A percentile compares a stretch with the other conserved stretches of the same genome.
These are phyloP conservation scores for Colletotrichum siamense DNA, from an alignment of 2,329 filamentous ascomycete species.

Conservation along the genomic window DNA sequence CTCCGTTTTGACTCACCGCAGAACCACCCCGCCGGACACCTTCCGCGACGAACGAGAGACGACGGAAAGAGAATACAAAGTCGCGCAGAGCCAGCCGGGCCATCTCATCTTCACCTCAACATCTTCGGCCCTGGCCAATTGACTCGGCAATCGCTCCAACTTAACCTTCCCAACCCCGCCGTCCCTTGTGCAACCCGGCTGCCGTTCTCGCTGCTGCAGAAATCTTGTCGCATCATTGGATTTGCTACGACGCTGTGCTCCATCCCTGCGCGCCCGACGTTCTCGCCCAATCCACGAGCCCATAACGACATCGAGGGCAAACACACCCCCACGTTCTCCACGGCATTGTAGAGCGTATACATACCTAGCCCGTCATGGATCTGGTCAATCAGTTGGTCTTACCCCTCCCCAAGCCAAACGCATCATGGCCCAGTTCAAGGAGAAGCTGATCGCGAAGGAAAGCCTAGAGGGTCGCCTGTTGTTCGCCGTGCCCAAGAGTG, in stretches of 20 bases:
- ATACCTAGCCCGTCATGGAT: constrained; percentile 47
- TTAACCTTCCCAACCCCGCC: background rate
- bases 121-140: constrained; percentile 2
- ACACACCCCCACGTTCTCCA: background rate
- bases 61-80: background rate
- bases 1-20: constrained; percentile 18
- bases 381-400: constrained; percentile 57
- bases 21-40: constrained; percentile 11
- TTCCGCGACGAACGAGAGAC: background rate
- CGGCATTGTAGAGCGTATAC: background rate
- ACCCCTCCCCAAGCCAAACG: background rate
- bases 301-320: background rate
- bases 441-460: constrained; percentile 19
- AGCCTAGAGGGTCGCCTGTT: constrained; percentile 92
- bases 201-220: background rate
- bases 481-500: constrained; percentile 98
- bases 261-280: constrained; percentile 14
- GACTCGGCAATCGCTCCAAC: background rate
- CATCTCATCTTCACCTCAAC: background rate
- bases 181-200: background rate
- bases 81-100: background rate
- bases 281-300: background rate
- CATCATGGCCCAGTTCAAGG: constrained; percentile 17
- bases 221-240: constrained; percentile 18
- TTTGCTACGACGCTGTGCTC: constrained; percentile 13